A percentile compares a stretch with the other conserved stretches of the same genome.
Evolutionary conservation across 495 filamentous ascomycete genomes (phyloP).

Genomic region (Bacidia gigantensis): DNA sequence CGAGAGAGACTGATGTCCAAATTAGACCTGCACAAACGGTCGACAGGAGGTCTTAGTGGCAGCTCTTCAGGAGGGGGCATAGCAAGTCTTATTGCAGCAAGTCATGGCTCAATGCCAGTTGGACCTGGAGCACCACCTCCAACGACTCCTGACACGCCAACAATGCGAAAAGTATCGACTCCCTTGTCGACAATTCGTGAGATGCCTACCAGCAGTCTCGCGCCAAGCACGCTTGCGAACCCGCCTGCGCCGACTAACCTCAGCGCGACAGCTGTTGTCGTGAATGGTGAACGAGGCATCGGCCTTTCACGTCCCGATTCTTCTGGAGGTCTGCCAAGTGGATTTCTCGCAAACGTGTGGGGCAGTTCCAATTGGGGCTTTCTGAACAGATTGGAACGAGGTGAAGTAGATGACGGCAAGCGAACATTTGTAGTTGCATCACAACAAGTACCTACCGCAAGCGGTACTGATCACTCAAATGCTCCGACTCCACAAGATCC

Average conservation of each 20-base stretch:
- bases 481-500: neutral
- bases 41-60: conserved; percentile 35
- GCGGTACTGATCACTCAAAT: neutral
- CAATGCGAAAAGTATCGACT: conserved; percentile 13
- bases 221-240: conserved; percentile 69
- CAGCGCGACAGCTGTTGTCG: conserved; percentile 71
- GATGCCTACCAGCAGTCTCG: conserved; percentile 49
- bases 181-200: conserved; percentile 25
- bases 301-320: conserved; percentile 43
- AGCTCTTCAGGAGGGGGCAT: conserved; percentile 51
- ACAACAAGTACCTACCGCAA: neutral
- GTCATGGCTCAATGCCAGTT: conserved; percentile 60
- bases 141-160: conserved; percentile 19
- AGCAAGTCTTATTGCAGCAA: conserved; percentile 74
- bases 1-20: conserved; percentile 83
- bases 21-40: conserved; percentile 76
- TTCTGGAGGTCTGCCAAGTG: conserved; percentile 60
- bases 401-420: conserved; percentile 26
- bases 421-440: conserved; percentile 15
- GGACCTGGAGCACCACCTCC: conserved; percentile 27
- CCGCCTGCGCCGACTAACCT: conserved; percentile 78
- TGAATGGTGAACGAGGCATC: conserved; percentile 60
- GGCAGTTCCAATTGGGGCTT: conserved; percentile 75
- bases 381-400: conserved; percentile 49
- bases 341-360: conserved; percentile 86